phyloP scores from a whole-genome alignment of 345 rosid species.

The Camelina laxa region DNA sequence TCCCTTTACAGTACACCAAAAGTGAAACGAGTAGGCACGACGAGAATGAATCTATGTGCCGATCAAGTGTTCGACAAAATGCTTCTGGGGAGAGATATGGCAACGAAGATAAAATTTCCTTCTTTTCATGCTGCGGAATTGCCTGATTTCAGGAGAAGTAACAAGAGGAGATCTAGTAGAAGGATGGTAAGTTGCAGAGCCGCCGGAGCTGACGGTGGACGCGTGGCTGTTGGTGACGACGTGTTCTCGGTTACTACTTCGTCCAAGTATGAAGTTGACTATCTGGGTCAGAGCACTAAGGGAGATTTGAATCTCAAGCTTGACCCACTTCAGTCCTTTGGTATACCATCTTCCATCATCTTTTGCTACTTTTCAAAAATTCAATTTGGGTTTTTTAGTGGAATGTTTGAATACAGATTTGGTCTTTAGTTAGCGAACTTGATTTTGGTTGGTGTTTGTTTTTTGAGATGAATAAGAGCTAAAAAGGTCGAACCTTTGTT shows the following conservation, averaged over 20 bases:
- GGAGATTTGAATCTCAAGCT: slow-evolving; percentile 88
- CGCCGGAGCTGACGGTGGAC: slow-evolving; percentile 39
- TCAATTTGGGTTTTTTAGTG: background rate
- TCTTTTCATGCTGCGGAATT: slow-evolving; percentile 12
- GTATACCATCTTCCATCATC: slow-evolving; percentile 16
- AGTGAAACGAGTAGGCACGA: background rate
- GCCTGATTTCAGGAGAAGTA: slow-evolving; percentile 3
- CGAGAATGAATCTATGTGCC: slow-evolving; percentile 25
- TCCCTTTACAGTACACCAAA: slow-evolving; percentile 14
- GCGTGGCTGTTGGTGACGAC: slow-evolving; percentile 51
- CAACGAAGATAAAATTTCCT: slow-evolving; percentile 21
- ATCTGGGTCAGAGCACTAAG: slow-evolving; percentile 90
- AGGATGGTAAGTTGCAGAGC: slow-evolving; percentile 46
- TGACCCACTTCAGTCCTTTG: slow-evolving; percentile 60
- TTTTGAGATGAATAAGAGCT: slow-evolving; percentile 3
- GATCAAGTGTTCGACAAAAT: slow-evolving; percentile 40
- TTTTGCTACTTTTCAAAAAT: background rate
- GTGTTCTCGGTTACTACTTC: slow-evolving; percentile 77
- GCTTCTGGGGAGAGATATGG: slow-evolving; percentile 33
- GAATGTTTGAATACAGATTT: background rate
- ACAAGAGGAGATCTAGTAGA: slow-evolving; percentile 30
- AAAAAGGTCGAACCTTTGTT: slow-evolving; percentile 14
- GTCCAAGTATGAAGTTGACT: slow-evolving; percentile 71
- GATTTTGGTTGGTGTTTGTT: slow-evolving; percentile 8
- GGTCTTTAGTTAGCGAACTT: slow-evolving; percentile 14